phyloP scores from a whole-genome alignment of 1,284 basidiomycete genomes.

The Chalciporus piperatoides region DNA sequence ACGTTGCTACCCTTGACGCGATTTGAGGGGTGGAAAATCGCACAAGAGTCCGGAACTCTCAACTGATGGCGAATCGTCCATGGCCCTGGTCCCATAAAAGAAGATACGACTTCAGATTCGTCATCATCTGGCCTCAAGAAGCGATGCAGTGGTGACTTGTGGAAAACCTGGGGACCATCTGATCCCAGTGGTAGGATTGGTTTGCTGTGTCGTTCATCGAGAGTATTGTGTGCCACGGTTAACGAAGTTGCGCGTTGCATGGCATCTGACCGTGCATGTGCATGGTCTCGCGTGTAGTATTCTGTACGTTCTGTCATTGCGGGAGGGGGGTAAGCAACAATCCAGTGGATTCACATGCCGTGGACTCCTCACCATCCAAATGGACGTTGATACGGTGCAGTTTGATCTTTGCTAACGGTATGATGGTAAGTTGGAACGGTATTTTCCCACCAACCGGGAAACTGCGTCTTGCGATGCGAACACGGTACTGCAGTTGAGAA shows the following conservation, averaged over 20 bases:
- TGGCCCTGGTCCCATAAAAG: conserved; percentile 69
- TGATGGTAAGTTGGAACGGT: conserved; percentile 78
- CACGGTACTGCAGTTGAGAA: conserved; percentile 80
- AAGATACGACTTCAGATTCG: conserved; percentile 53
- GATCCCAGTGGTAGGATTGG: conserved; percentile 68
- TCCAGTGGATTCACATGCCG: neutral
- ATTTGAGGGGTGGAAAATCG: conserved; percentile 72
- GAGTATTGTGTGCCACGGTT: conserved; percentile 48
- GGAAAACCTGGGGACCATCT: conserved; percentile 51
- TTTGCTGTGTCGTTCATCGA: conserved; percentile 33
- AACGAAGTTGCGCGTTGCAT: conserved; percentile 67
- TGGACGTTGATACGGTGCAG: conserved; percentile 74
- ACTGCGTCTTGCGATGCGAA: conserved; percentile 76
- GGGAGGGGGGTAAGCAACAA: conserved; percentile 3
- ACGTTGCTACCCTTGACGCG: conserved; percentile 83
- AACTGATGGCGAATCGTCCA: conserved; percentile 63
- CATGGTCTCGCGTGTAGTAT: conserved; percentile 69
- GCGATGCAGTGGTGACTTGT: conserved; percentile 50
- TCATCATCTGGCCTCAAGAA: conserved; percentile 44
- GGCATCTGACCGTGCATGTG: conserved; percentile 76
- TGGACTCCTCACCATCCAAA: conserved; percentile 68
- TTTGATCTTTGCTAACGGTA: conserved; percentile 84
- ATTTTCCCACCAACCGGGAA: conserved; percentile 84
- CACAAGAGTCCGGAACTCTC: conserved; percentile 54
- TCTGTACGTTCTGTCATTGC: conserved; percentile 68